Percentiles rank a stretch among this genome's conserved stretches.
phyloP scores from a whole-genome alignment of 163 green algal genomes.

The Volvox carteri region DNA sequence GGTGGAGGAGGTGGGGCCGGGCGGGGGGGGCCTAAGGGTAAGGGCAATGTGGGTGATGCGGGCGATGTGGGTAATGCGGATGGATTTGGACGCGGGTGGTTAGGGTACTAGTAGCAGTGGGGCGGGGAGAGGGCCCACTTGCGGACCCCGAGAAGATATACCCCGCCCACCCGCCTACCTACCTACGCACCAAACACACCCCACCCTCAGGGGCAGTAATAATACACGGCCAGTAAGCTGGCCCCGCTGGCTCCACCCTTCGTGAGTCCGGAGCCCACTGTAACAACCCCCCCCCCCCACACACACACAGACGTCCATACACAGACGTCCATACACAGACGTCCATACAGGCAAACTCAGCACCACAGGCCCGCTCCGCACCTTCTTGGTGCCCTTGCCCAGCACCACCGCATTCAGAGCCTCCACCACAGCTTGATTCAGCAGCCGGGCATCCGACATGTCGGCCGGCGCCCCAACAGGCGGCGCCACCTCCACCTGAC shows the following conservation, averaged over 20 bases:
- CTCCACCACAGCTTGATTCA: slow-evolving; percentile 60
- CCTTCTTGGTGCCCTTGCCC: slow-evolving; percentile 56
- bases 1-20: not conserved
- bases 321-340: not conserved
- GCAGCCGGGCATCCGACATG: slow-evolving; percentile 46
- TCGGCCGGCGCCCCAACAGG: slow-evolving; percentile 33
- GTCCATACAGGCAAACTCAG: too few relatives aligned
- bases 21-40: not conserved
- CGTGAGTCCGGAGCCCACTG: too few relatives aligned
- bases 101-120: too few relatives aligned
- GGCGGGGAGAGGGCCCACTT: too few relatives aligned
- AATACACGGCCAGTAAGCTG: too few relatives aligned
- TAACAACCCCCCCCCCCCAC: not conserved
- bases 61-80: too few relatives aligned
- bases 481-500: slow-evolving; percentile 66
- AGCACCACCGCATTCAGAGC: slow-evolving; percentile 57
- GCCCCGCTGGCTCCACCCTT: too few relatives aligned
- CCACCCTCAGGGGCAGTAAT: too few relatives aligned
- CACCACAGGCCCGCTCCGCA: not conserved
- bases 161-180: not conserved
- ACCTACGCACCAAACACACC: not conserved
- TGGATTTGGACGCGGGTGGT: too few relatives aligned
- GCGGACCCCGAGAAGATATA: not conserved
- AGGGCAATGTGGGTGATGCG: not conserved
- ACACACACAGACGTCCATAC: not conserved